Evolutionary conservation across 2,329 filamentous ascomycete species (phyloP).

Genomic region (Arachnomyces sp.): DNA sequence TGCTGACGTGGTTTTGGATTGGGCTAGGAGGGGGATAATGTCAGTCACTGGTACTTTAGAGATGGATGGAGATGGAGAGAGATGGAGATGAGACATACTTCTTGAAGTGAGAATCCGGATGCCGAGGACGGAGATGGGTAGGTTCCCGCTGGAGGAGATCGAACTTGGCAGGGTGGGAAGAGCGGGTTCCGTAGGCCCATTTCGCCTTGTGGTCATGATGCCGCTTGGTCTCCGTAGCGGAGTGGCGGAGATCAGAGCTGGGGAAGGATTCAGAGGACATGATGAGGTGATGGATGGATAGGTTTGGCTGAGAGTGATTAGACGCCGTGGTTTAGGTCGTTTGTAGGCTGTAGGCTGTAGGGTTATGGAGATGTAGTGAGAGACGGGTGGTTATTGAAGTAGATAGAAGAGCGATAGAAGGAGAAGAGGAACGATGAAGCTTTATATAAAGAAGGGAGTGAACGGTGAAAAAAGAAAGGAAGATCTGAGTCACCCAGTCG

Average conservation of each 20-base stretch:
- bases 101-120: conserved; percentile 11
- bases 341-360: no score
- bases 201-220: conserved; percentile 33
- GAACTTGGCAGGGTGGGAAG: conserved; percentile 7
- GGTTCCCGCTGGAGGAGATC: neutral
- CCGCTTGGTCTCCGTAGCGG: conserved; percentile 42
- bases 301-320: no score
- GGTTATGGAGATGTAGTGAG: no score
- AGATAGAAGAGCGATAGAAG: no score
- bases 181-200: conserved; percentile 30
- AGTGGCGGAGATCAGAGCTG: conserved; percentile 48
- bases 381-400: no score
- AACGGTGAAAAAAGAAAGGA: no score
- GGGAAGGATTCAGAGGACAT: conserved; percentile 30
- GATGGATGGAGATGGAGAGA: conserved; percentile 5
- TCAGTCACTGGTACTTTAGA: conserved; percentile 2
- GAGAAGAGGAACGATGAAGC: no score
- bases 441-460: no score
- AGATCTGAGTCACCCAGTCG: no score
- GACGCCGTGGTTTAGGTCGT: no score
- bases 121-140: conserved; percentile 10
- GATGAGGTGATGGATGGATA: neutral
- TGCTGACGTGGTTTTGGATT: conserved; percentile 10
- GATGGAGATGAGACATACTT: conserved; percentile 16
- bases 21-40: conserved; percentile 1